Evolutionary conservation across 139 green algal species (phyloP).

Genomic region (Nannochloris sp.): DNA sequence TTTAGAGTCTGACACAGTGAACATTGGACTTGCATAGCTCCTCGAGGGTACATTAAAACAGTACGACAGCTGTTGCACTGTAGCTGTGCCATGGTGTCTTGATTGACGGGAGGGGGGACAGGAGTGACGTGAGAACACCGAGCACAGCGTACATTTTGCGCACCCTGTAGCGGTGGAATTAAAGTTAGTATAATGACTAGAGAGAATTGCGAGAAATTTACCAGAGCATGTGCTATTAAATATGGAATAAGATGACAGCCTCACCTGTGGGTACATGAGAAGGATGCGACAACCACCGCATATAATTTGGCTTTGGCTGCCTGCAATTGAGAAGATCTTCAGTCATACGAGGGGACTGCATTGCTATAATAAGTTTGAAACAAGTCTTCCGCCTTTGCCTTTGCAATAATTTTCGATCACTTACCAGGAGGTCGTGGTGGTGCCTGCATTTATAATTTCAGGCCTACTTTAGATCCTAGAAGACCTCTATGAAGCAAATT

Average conservation of each 20-base stretch:
- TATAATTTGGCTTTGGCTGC: conserved; percentile 55
- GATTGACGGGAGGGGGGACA: conserved; percentile 47
- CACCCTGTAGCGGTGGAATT: too few species aligned
- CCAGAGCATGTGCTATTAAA: neutral
- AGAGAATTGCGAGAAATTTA: neutral
- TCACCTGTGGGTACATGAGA: conserved; percentile 73
- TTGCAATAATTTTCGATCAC: too few species aligned
- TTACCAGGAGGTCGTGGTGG: too few species aligned
- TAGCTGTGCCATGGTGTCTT: conserved; percentile 68
- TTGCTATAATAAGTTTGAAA: too few species aligned
- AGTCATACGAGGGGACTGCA: too few species aligned
- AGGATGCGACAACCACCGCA: conserved; percentile 73
- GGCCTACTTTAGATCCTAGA: too few species aligned
- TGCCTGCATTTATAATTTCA: too few species aligned
- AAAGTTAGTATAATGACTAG: conserved; percentile 21
- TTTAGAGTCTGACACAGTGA: conserved; percentile 82
- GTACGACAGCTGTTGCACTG: conserved; percentile 84
- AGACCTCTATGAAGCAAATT: too few species aligned
- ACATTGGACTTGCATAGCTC: conserved; percentile 86
- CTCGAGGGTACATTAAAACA: conserved; percentile 83
- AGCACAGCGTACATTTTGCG: conserved; percentile 82
- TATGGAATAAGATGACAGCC: neutral
- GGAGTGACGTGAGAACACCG: conserved; percentile 75
- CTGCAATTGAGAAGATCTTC: too few species aligned
- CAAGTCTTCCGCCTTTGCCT: too few species aligned